These are phyloP conservation scores for Xylaria sp. DNA, from an alignment of 2,329 filamentous ascomycete species.

Conservation along the genomic window DNA sequence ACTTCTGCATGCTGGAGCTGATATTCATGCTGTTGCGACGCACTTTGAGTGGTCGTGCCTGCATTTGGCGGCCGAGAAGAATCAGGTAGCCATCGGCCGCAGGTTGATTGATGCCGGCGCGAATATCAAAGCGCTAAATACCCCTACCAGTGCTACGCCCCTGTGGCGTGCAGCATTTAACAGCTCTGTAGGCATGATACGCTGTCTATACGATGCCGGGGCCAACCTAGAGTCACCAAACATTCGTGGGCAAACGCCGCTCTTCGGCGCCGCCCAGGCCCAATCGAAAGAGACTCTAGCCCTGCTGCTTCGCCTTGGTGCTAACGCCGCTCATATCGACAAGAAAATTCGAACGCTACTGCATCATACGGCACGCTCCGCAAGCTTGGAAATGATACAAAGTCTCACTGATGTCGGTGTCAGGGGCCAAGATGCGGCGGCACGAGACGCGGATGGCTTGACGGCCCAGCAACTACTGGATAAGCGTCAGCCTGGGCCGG, in stretches of 20 bases:
- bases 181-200: neutral
- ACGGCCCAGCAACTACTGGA: slow-evolving; percentile 7
- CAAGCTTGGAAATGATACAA: slow-evolving; percentile 1
- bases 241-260: neutral
- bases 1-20: slow-evolving; percentile 6
- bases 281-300: neutral
- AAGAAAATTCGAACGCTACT: neutral
- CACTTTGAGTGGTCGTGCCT: neutral
- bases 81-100: neutral
- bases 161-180: neutral
- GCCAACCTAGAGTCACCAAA: slow-evolving; percentile 2
- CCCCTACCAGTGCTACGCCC: neutral
- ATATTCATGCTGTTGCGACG: neutral
- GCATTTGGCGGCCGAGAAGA: neutral
- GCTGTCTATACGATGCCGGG: slow-evolving; percentile 6
- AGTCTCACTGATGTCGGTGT: neutral
- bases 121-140: neutral
- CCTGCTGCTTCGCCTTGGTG: slow-evolving; percentile 16
- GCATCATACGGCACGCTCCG: neutral
- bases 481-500: neutral
- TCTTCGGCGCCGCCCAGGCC: neutral
- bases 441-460: slow-evolving; percentile 5
- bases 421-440: slow-evolving; percentile 14
- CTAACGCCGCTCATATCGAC: neutral
- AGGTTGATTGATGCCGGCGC: slow-evolving; percentile 14